Evolutionary conservation across 352 stramenopile genomes (phyloP).

Genomic region (Globisporangium irregulare): DNA sequence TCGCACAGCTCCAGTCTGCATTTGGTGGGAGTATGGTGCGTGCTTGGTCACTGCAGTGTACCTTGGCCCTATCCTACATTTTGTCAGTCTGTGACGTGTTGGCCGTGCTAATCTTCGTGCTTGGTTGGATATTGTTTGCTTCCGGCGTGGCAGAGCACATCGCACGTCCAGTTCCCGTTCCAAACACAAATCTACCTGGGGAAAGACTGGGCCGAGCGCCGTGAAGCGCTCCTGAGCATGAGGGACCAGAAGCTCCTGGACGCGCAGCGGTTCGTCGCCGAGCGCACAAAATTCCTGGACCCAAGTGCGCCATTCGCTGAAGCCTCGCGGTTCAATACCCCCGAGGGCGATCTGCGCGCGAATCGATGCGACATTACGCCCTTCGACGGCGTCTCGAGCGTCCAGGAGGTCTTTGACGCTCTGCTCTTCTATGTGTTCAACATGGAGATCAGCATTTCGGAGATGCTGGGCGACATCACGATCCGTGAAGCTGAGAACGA

Average conservation of each 20-base stretch:
- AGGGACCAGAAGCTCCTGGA: constrained; percentile 33
- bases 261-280: constrained; percentile 28
- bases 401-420: constrained; percentile 33
- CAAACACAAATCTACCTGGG: constrained; percentile 23
- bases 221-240: constrained; percentile 26
- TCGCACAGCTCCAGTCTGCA: not conserved
- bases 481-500: constrained; percentile 41
- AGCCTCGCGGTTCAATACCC: not conserved
- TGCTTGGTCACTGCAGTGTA: not conserved
- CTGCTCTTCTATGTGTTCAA: constrained; percentile 37
- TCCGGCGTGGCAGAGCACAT: not conserved
- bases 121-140: not conserved
- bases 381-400: not conserved
- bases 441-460: constrained; percentile 51
- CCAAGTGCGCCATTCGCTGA: constrained; percentile 23
- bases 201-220: constrained; percentile 19
- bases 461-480: constrained; percentile 44
- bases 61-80: too few relatives aligned
- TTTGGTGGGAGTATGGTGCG: not conserved
- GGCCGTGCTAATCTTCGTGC: too few relatives aligned
- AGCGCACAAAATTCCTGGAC: constrained; percentile 34
- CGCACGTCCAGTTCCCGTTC: not conserved
- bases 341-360: not conserved
- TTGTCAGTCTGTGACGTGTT: too few relatives aligned
- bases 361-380: not conserved